Base-by-base conservation (phyloP, 805 yeast species). In the Saccharomyces eubayanus region DNA sequence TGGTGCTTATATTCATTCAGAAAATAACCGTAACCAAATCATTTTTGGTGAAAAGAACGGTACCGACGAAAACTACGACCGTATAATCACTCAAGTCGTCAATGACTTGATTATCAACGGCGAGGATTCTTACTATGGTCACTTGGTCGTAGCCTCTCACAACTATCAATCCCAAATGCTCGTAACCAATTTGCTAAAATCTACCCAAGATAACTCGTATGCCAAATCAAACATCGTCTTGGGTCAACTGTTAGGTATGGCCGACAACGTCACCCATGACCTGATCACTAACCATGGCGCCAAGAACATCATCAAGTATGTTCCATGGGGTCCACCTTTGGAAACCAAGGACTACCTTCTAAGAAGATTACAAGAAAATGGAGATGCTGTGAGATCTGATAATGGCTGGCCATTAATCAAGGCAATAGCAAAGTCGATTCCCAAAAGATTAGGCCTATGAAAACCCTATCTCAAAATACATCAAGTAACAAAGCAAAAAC, bases 271-370 rank as follows among this genome's bases (percentile, higher is more conserved):
- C 56, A 89, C 97, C 28, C 78, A 79, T 67, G 89, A 87, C 60
- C 77, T 91, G 64, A 81, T 88, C 53, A 72, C 77, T 45, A 76
- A 82, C 48, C 81, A 86, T 59, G 76, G 80, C 47, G 87, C 81
- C 47, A 81, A 78, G 57, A 89, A 89, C 64, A 84, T 91, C 52
- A 84, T 92, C 72, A 92, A 92, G 73, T 91, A 92, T 68, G 97
- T 91, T 57, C 96, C 97, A 16, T 91, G 97, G 97, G 97, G 97
- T 9, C 97, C 97, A 31, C 95, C 96, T 53, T 72, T 82, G 61
- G 97, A 92, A 73, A 90, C 97, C 55, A 89, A 88, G 74, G 96
- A 89, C 62, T 91, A 91, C 67, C 73, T 91, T 57, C 75, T 84
- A 57, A 84, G 98, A 76, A 82, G 98, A 73, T 76, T 91, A 57